Conservation (phyloP, 2,329 filamentous ascomycete species). For the Scedosporium boydii region DNA sequence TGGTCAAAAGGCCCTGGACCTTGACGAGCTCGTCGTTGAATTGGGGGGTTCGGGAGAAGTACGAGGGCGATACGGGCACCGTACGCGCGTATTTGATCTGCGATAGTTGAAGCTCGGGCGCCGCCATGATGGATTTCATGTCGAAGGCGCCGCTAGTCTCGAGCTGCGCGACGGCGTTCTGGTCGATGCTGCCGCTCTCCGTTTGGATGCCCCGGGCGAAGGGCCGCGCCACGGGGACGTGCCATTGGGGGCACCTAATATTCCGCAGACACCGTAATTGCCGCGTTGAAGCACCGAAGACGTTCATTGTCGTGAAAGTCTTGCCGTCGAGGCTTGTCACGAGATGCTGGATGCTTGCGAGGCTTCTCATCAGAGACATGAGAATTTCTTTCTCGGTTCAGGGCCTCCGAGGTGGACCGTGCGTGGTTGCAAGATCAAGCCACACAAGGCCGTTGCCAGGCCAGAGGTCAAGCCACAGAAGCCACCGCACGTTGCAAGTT, state of each 20-base stretch:
- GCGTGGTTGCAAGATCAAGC: background rate
- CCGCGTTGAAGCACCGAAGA: conserved; percentile 14
- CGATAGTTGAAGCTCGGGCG: conserved; percentile 8
- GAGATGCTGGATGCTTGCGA: background rate
- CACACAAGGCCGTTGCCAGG: background rate
- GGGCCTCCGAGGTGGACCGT: background rate
- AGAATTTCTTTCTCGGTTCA: background rate
- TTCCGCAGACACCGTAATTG: conserved; percentile 24
- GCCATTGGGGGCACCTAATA: conserved; percentile 8
- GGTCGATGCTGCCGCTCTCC: background rate
- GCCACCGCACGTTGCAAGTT: background rate
- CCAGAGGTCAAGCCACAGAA: background rate
- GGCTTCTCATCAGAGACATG: background rate
- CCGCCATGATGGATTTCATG: conserved; percentile 9
- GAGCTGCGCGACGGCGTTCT: background rate
- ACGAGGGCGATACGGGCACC: conserved; percentile 79
- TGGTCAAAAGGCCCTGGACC: conserved; percentile 61
- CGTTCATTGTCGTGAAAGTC: conserved; percentile 8
- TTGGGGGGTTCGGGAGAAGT: conserved; percentile 77
- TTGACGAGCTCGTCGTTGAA: conserved; percentile 80
- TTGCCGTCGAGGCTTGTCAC: background rate
- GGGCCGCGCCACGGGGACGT: background rate
- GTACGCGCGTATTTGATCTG: conserved; percentile 53
- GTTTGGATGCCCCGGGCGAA: conserved; percentile 4
- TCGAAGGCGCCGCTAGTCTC: conserved; percentile 3